Evolutionary conservation across 176 grass and related monocot genomes (phyloP).

Genomic region (Avena atlantica): DNA sequence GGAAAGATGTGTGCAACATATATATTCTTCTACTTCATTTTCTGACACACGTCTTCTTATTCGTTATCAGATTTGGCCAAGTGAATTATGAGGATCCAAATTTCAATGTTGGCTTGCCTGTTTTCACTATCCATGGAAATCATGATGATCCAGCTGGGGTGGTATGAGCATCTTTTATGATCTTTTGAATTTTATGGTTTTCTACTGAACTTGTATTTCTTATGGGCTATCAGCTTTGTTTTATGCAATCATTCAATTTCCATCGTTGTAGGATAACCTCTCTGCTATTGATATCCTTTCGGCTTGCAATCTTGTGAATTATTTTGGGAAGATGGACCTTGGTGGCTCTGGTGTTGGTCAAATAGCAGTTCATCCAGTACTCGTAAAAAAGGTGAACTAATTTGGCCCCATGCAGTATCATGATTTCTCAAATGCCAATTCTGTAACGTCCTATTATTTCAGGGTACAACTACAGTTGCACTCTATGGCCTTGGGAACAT

Average conservation of each 20-base stretch:
- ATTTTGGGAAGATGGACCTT: constrained; percentile 97
- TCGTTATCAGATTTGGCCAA: constrained; percentile 67
- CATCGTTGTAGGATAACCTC: constrained; percentile 79
- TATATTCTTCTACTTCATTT: neutral
- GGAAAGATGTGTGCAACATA: neutral
- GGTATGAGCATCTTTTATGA: constrained; percentile 53
- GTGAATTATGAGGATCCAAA: constrained; percentile 94
- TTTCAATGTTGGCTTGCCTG: constrained; percentile 85
- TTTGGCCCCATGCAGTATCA: neutral
- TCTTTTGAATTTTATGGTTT: neutral
- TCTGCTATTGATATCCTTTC: constrained; percentile 97
- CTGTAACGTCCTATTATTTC: constrained; percentile 37
- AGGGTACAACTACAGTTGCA: constrained; percentile 82
- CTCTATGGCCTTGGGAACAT: constrained; percentile 98
- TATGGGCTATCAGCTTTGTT: constrained; percentile 11
- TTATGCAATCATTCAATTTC: constrained; percentile 26
- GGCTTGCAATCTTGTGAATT: constrained; percentile 97
- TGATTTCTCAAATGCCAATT: constrained; percentile 11
- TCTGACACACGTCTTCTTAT: neutral
- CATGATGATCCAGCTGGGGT: constrained; percentile 89
- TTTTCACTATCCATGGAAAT: constrained; percentile 97
- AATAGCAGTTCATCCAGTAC: constrained; percentile 82
- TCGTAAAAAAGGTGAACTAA: constrained; percentile 75
- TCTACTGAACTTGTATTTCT: neutral
- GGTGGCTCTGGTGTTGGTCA: constrained; percentile 88